Base-by-base conservation (phyloP, 345 rosid species). In the Citrus glauca region DNA sequence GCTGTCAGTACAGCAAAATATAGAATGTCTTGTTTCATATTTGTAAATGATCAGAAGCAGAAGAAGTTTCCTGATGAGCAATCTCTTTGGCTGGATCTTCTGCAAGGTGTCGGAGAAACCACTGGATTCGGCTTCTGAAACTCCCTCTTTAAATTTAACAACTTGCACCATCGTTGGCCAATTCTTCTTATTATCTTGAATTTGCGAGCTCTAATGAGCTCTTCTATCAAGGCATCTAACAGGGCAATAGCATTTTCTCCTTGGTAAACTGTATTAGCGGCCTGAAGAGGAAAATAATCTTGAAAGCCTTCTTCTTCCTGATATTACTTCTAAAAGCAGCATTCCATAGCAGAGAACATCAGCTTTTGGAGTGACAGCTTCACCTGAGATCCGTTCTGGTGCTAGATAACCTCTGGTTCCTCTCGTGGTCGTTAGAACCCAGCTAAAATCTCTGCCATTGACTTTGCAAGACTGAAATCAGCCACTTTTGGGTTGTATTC, bases 261-360 rank as follows among this genome's bases (percentile, higher is more conserved):
- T 62, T 61, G 25, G 60, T 57, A 30, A 16, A 81, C 50, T 56
- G 50, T 14, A 38, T 28, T 61, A 35, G 72, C 75, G 16, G 68
- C 74, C 42, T 8, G 10, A 4, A 20, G n/a, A 59, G 84, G 81
- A 25, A 69, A 82, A 66, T 72, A 81, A 25, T 74, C 57, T 6
- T 19, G 37, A 1, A 2, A 37, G 10, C 61, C 78, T 11, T 82
- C 75, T 61, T 69, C 72, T 67, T 27, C 82, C 82, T 50, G 81
- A 76, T 32, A 83, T 42, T 14, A 83, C 32, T 72, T 80, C 79
- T 69, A 73, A 55, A 7, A 83, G 74, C 27, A 83, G 75, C 66
- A 79, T 73, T 10, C 83, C 85, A 63, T 76, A 80, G 64, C 85
- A 72, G 55, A 76, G 80, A 63, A 83, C 82, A 69, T 79, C 81